Base-by-base conservation (phyloP, 805 yeast genomes). In the Wickerhamiella musiphila region DNA sequence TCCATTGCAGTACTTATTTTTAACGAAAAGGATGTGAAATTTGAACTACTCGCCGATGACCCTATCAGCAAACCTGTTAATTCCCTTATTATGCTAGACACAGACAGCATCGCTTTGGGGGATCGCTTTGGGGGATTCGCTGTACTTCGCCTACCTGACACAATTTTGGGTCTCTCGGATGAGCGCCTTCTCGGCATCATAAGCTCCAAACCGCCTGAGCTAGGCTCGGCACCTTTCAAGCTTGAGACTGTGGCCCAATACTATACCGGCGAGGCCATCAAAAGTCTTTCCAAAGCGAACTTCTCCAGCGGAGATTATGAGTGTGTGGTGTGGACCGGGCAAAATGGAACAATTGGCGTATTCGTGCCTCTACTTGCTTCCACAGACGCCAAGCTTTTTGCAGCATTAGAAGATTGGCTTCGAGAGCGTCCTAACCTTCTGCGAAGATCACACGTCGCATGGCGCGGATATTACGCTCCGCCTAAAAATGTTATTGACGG, bases 101-200 rank as follows among this genome's bases (percentile, higher is more conserved):
- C 70, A 39, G 71, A 70, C 35, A 82, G 94, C 0, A 68, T 78
- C 1, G 57, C 77, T 25, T 81, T 79, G 1, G 94, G 94, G 10
- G 96, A 90, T 49, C 74, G 73, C 46, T 82, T 78, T 53, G 95
- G 96, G 1, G 79, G 76, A 43, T 29, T 83, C 0, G 72, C 75
- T 53, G 65, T 78, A 1, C 53, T 81, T 25, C 57, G 94, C 36
- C 52, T 76, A 25, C 68, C 76, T 0, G 54, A 54, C n/a, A 55
- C 60, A 4, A 57, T 62, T 0, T 64, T 73, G 0, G 53, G 56
- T 26, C 48, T 61, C 26, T 53, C 70, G 16, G 73, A 66, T 36
- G 54, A 49, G 15, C 58, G 60, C 28, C 63, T 66, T 2, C 47
- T 60, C 4, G 52, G 56, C 13, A 7, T 28, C 12, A 4, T 28